A percentile compares a stretch with the other conserved stretches of the same genome.
phyloP scores from a whole-genome alignment of 441 rosid species.

The Bruguiera hainesii region DNA sequence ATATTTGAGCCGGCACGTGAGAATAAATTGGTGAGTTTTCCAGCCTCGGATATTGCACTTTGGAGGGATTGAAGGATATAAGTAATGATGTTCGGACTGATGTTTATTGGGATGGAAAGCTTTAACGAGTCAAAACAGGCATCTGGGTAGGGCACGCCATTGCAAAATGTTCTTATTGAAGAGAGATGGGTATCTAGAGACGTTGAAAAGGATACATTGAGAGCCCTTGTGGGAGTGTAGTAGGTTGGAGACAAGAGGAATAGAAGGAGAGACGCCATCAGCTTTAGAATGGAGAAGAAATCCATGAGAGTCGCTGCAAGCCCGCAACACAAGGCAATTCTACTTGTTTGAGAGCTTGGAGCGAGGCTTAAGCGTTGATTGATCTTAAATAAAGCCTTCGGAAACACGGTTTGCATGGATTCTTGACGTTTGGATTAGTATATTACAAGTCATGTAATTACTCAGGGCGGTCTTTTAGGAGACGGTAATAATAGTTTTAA shows the following conservation, averaged over 20 bases:
- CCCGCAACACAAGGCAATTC: not conserved
- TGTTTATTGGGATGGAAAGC: slow-evolving; percentile 62
- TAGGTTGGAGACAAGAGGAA: slow-evolving; percentile 29
- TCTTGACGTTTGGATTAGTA: not conserved
- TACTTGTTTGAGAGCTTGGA: slow-evolving; percentile 2
- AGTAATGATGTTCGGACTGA: slow-evolving; percentile 50
- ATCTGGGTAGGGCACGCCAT: slow-evolving; percentile 57
- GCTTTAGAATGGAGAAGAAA: slow-evolving; percentile 20
- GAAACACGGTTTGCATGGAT: slow-evolving; percentile 13
- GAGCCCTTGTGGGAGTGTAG: slow-evolving; percentile 24
- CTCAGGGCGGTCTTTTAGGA: slow-evolving; percentile 6
- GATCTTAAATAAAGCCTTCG: not conserved
- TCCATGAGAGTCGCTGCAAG: slow-evolving; percentile 37
- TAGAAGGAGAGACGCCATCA: slow-evolving; percentile 16
- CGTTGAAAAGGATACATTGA: slow-evolving; percentile 23
- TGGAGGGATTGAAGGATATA: slow-evolving; percentile 57
- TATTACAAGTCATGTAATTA: not conserved
- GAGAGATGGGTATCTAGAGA: slow-evolving; percentile 31
- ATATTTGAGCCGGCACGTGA: slow-evolving; percentile 33
- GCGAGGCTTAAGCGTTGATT: not conserved
- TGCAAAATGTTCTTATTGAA: slow-evolving; percentile 44
- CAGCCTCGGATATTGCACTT: slow-evolving; percentile 59
- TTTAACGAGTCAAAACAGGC: slow-evolving; percentile 60
- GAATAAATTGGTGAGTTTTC: slow-evolving; percentile 48
- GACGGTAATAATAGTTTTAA: too few relatives aligned